phyloP scores from a whole-genome alignment of 176 grass and related monocot genomes.

The Cenchrus purpureus region DNA sequence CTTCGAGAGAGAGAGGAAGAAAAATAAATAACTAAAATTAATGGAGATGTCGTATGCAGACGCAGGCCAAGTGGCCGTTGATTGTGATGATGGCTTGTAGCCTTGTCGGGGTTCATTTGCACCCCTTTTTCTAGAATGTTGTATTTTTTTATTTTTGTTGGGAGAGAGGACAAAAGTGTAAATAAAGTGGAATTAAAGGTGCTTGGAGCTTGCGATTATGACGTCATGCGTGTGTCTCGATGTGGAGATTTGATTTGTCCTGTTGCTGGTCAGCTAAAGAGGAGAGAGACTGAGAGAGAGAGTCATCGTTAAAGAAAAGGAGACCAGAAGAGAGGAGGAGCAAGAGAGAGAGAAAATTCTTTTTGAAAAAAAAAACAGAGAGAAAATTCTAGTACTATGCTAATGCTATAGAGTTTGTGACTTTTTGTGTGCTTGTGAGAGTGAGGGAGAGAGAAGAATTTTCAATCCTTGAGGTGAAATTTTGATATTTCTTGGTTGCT shows the following conservation, averaged over 20 bases:
- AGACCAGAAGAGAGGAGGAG: too few relatives aligned
- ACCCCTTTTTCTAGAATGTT: not conserved
- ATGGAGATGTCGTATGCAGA: slow-evolving; percentile 16
- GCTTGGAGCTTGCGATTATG: slow-evolving; percentile 9
- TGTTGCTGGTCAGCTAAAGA: slow-evolving; percentile 17
- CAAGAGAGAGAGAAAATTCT: not conserved
- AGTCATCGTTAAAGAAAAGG: not conserved
- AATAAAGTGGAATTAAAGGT: slow-evolving; percentile 24
- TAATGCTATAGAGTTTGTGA: not conserved
- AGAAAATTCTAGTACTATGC: not conserved
- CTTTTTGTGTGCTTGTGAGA: not conserved
- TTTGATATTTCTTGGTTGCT: not conserved
- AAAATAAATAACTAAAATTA: not conserved
- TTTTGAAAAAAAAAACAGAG: too few relatives aligned
- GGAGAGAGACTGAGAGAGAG: not conserved
- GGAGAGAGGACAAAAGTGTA: not conserved
- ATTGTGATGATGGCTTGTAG: slow-evolving; percentile 6
- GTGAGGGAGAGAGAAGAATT: not conserved
- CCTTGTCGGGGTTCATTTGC: too few relatives aligned
- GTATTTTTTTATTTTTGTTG: not conserved
- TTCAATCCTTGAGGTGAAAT: not conserved
- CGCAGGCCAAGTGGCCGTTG: slow-evolving; percentile 30
- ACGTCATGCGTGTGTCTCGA: slow-evolving; percentile 40
- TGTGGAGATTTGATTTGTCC: slow-evolving; percentile 39
- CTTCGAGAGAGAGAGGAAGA: not conserved